A percentile compares a stretch with the other conserved stretches of the same genome.
Evolutionary conservation across 2,329 filamentous ascomycete genomes (phyloP).

Genomic region (Fusarium brevicatenulatum): DNA sequence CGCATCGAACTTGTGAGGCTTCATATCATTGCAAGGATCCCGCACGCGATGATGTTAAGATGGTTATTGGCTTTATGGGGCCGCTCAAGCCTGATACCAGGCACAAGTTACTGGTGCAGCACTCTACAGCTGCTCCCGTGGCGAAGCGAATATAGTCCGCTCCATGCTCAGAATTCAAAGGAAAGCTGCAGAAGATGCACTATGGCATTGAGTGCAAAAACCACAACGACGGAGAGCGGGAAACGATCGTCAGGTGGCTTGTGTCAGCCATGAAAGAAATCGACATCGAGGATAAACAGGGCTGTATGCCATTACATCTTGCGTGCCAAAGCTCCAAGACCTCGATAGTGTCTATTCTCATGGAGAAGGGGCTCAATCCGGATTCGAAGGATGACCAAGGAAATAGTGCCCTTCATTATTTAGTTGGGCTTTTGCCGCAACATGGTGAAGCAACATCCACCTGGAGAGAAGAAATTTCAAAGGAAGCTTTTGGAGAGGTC

Average conservation of each 20-base stretch:
- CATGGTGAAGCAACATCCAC: not conserved
- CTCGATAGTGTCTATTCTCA: not conserved
- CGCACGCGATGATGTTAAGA: not conserved
- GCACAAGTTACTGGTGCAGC: not conserved
- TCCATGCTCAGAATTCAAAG: rapidly evolving
- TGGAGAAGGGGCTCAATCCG: not conserved
- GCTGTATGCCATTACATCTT: not conserved
- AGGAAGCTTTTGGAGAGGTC: not conserved
- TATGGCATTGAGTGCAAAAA: not conserved
- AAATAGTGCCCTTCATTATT: not conserved
- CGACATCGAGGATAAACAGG: not conserved
- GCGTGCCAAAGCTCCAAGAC: not conserved
- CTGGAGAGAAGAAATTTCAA: not conserved
- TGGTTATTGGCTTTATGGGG: not conserved
- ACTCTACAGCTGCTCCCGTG: not conserved
- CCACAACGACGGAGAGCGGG: not conserved
- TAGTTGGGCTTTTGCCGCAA: not conserved
- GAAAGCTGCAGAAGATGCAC: not conserved
- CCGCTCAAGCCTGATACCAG: not conserved
- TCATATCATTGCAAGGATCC: not conserved
- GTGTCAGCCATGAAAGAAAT: not conserved
- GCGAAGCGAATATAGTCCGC: not conserved
- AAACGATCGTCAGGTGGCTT: not conserved
- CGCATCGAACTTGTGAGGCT: not conserved
- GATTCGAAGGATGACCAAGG: not conserved